Evolutionary conservation across 768 basidiomycete species (phyloP).

Genomic region (Leccinum truebloodii): DNA sequence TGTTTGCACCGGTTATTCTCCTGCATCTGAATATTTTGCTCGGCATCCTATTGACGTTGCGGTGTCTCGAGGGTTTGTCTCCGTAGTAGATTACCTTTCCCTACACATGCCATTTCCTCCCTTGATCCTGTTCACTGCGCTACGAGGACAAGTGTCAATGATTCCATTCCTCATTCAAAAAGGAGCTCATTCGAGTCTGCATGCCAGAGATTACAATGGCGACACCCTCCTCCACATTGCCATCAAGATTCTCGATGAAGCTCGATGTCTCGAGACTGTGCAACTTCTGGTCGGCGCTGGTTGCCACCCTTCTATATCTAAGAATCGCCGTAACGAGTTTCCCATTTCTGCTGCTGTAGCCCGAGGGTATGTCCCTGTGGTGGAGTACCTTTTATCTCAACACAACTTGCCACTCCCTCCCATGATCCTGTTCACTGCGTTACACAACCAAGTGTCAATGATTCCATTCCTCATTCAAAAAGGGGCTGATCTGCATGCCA

Average conservation of each 20-base stretch:
- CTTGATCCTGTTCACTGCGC: not conserved
- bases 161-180: not conserved
- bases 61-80: not conserved
- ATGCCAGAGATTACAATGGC: not conserved
- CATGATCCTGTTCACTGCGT: too few relatives aligned
- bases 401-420: too few relatives aligned
- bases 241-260: not conserved
- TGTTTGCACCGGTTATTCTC: not conserved
- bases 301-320: not conserved
- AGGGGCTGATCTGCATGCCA: too few relatives aligned
- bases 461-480: too few relatives aligned
- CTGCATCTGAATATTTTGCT: not conserved
- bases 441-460: too few relatives aligned
- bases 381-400: not conserved
- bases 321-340: fast-evolving
- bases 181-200: not conserved
- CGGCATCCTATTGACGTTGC: not conserved
- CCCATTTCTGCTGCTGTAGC: not conserved
- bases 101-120: not conserved
- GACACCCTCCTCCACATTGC: not conserved
- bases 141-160: too few relatives aligned
- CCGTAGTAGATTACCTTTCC: not conserved
- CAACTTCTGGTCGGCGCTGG: not conserved
- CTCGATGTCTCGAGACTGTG: not conserved
- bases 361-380: not conserved